Base-by-base conservation (phyloP, 2,329 filamentous ascomycete genomes). In the Dryadomyces quercivorus region DNA sequence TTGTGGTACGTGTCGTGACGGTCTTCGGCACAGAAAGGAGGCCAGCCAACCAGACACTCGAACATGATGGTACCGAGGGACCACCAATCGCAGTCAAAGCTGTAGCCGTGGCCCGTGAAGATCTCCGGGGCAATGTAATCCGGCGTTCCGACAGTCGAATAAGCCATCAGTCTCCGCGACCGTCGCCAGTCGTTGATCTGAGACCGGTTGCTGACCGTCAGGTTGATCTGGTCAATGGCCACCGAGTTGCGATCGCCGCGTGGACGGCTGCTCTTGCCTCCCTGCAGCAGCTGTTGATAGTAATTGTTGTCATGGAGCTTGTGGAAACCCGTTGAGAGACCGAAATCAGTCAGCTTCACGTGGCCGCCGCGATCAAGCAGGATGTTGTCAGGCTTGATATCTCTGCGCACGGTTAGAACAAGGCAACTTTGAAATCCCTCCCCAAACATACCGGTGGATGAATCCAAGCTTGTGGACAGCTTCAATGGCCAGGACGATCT, bases 121-220 rank as follows among this genome's bases (percentile, higher is more conserved):
- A 98, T 97, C 68, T 98, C 93, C 2, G 93, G 93, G 1, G 93
- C 93, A 66, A 98, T 98, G 69, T 98, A 98, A 70, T 98, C 93
- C 10, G 93, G 93, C 1, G 93, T 98, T 60, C 93, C 93, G 59
- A 98, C 93, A 3, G 93, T 97, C 1, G 93, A 97, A 72, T 98
- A 98, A 15, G 93, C 93, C 80, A 98, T 92, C 68, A 95, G 80
- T 64, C 93, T 82, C 64, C 93, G 85, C 55, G 92, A 97, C 65
- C 95, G 93, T 68, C 93, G 82, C 93, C 93, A 98, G 64, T 95
- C 95, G 71, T 97, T 98, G 74, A 98, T 96, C 70, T 95, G 90
- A 55, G 89, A 86, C 67, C 93, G 88, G 72, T 98, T 97, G 72
- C 90, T 95, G 63, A 98, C 93, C 18, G 93, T 98, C 62, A 98